Base-by-base conservation (phyloP, 75 land plant genomes). In the Ceratopteris richardii region DNA sequence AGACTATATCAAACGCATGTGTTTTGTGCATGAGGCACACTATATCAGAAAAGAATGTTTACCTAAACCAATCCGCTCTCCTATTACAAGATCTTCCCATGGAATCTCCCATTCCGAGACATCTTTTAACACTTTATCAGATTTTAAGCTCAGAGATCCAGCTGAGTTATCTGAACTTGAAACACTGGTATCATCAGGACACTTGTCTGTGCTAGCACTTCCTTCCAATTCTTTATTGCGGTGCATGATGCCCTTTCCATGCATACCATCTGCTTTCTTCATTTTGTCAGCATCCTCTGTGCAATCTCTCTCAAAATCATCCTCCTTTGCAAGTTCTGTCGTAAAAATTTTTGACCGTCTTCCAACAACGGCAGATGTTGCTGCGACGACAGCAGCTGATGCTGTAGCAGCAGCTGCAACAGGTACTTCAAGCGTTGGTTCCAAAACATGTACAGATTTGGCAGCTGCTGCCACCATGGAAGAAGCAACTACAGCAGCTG, bases 51-150 rank as follows among this genome's bases (percentile, higher is more conserved):
- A n/a, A n/a, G n/a, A n/a, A n/a, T n/a, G n/a, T n/a, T 27, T 82
- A 89, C 95, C 95, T 36, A 89, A 75, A 33, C 95, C 95, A 51
- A 89, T 89, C 43, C 95, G 73, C 51, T 89, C 95, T 20, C 95
- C 95, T 70, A 89, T 40, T 54, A 69, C 54, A 56, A 89, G 71
- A 18, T 89, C 95, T 19, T 89, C 95, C 95, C 83, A 89, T 11
- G 67, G 73, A 54, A 89, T 82, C 69, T 89, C 95, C 67, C 77
- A 80, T 51, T 89, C 95, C 43, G 81, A 71, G 44, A 82, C 90
- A 75, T 82, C 95, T 64, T 87, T 82, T 31, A 80, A 66, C 3
- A 74, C 36, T 31, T 48, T 46, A 61, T 77, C 85, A 52, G 86
- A 77, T 69, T 68, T 82, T 47, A 58, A 18, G 47, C 81, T 79